phyloP scores from a whole-genome alignment of 352 stramenopile species.

The Phytophthora boehmeriae region DNA sequence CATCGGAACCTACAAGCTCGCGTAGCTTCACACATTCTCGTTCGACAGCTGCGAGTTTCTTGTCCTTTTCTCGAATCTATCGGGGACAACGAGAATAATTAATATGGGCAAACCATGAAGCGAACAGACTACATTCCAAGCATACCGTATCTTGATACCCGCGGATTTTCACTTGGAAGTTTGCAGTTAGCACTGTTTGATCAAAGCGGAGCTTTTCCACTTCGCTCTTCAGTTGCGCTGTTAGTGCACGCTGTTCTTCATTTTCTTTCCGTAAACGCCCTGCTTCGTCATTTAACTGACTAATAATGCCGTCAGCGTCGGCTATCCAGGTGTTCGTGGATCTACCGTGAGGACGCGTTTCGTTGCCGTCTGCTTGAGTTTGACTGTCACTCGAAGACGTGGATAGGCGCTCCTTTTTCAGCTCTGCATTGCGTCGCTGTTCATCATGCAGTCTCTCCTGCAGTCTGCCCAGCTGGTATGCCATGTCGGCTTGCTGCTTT shows the following conservation, averaged over 20 bases:
- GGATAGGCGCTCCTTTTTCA: conserved; percentile 51
- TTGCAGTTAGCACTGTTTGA: conserved; percentile 75
- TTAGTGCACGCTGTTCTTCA: conserved; percentile 63
- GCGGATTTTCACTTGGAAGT: conserved; percentile 87
- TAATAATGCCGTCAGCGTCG: conserved; percentile 85
- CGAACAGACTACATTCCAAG: background rate
- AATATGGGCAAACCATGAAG: conserved; percentile 9
- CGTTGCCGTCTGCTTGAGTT: conserved; percentile 45
- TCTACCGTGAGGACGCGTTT: conserved; percentile 47
- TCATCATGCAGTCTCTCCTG: conserved; percentile 70
- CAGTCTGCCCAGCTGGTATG: conserved; percentile 57
- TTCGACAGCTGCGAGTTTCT: conserved; percentile 75
- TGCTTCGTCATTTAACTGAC: conserved; percentile 74
- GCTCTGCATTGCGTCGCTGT: conserved; percentile 61
- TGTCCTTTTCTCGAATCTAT: conserved; percentile 84
- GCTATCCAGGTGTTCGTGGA: conserved; percentile 87
- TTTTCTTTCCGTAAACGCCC: conserved; percentile 78
- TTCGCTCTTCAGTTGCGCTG: conserved; percentile 63
- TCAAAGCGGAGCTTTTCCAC: conserved; percentile 75
- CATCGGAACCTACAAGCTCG: conserved; percentile 48
- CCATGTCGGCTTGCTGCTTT: conserved; percentile 64
- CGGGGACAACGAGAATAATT: conserved; percentile 5
- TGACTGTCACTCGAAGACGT: conserved; percentile 49
- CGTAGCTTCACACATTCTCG: conserved; percentile 77
- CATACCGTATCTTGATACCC: conserved; percentile 68